Conservation (phyloP, 306 rosid species). For the Bauhinia variegata region DNA sequence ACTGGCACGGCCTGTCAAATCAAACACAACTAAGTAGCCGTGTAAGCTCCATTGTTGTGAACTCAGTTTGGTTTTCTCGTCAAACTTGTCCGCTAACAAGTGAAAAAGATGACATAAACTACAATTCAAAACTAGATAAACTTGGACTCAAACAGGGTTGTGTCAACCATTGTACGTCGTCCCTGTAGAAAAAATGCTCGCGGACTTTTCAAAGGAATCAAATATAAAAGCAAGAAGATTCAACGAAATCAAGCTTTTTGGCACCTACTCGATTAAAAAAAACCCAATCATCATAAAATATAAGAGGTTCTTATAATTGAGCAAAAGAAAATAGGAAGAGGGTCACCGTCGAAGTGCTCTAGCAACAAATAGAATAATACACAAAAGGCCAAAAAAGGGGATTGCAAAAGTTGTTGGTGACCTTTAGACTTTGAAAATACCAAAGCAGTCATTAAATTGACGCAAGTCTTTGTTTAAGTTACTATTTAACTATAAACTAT, state of each 20-base stretch:
- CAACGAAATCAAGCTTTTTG: not conserved
- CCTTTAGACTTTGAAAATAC: slow-evolving; percentile 6
- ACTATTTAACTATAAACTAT: slow-evolving; percentile 21
- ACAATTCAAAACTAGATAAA: not conserved
- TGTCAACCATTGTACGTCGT: too few relatives aligned
- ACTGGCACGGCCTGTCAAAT: slow-evolving; percentile 81
- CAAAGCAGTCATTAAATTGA: slow-evolving; percentile 2
- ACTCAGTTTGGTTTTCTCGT: too few relatives aligned
- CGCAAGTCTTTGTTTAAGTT: too few relatives aligned
- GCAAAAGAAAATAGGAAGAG: not conserved
- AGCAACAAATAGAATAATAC: slow-evolving; percentile 21
- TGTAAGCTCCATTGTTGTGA: not conserved
- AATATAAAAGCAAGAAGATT: too few relatives aligned
- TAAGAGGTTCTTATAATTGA: slow-evolving; percentile 6
- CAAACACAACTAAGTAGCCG: not conserved
- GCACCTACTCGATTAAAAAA: slow-evolving; percentile 18
- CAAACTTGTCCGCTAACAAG: too few relatives aligned
- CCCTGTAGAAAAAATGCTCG: not conserved
- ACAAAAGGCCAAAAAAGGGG: slow-evolving; percentile 16
- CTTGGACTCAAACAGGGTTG: too few relatives aligned
- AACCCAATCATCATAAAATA: slow-evolving; percentile 21
- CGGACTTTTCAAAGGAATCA: slow-evolving; percentile 15
- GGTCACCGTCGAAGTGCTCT: slow-evolving; percentile 35
- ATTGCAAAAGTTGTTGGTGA: slow-evolving; percentile 15
- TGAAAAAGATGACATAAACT: too few relatives aligned